These are phyloP conservation scores for Fusarium duplospermum DNA, from an alignment of 2,329 filamentous ascomycete species.

Conservation along the genomic window DNA sequence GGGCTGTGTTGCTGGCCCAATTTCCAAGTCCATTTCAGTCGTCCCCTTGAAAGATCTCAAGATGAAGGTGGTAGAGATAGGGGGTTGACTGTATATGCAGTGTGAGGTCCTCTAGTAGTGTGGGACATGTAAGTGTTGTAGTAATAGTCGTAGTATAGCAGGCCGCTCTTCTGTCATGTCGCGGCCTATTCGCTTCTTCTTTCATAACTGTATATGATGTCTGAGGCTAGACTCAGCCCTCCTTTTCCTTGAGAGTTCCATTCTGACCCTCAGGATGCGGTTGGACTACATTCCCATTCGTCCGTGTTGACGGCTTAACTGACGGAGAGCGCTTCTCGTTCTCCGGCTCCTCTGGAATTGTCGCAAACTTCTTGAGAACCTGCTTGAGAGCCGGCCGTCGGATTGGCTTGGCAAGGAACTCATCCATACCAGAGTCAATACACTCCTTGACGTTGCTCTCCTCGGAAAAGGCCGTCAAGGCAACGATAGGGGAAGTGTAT, in stretches of 20 bases:
- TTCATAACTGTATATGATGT: neutral
- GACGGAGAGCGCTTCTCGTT: slow-evolving; percentile 32
- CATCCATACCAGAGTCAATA: slow-evolving; percentile 91
- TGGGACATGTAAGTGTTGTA: neutral
- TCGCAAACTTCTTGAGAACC: slow-evolving; percentile 85
- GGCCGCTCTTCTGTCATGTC: slow-evolving; percentile 3
- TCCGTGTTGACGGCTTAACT: slow-evolving; percentile 28
- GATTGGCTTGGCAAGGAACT: slow-evolving; percentile 83
- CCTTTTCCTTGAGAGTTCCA: slow-evolving; percentile 31
- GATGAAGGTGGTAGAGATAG: neutral
- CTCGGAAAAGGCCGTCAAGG: slow-evolving; percentile 89
- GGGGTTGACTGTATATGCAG: neutral
- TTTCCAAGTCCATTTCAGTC: neutral
- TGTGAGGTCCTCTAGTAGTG: neutral
- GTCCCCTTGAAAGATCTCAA: neutral
- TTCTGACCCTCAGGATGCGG: slow-evolving; percentile 26
- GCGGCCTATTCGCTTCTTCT: neutral
- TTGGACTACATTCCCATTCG: slow-evolving; percentile 30
- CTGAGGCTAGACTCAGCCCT: slow-evolving; percentile 7
- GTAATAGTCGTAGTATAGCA: neutral
- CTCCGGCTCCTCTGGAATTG: slow-evolving; percentile 76
- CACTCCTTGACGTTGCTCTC: slow-evolving; percentile 89
- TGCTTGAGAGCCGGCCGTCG: slow-evolving; percentile 86
- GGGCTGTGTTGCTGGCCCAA: neutral
- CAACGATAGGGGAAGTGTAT: slow-evolving; percentile 89